A percentile compares a stretch with the other conserved stretches of the same genome.
phyloP scores from a whole-genome alignment of 192 early-diverging fungal species.

The Rhizophlyctis rosea region DNA sequence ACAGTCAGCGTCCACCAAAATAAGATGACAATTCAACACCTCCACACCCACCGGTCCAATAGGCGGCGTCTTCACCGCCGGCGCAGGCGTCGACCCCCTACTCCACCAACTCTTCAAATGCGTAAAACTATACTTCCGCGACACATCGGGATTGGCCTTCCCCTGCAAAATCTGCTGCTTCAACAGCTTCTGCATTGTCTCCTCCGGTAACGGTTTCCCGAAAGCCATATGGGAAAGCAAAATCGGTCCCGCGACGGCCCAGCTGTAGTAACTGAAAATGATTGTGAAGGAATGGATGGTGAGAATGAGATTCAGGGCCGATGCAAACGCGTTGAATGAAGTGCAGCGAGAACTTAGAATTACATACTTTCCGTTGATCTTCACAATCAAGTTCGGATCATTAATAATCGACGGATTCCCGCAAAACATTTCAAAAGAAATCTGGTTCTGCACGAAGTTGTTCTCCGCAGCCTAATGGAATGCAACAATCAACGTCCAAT shows the following conservation, averaged over 20 bases:
- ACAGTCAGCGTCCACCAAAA: no score
- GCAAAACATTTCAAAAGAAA: slow-evolving; percentile 55
- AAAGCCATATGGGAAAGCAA: slow-evolving; percentile 57
- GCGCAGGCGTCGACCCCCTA: slow-evolving; percentile 2
- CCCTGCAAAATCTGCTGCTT: slow-evolving; percentile 13
- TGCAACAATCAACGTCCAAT: neutral
- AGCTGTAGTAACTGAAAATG: slow-evolving; percentile 51
- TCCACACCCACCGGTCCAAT: no score
- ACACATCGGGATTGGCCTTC: slow-evolving; percentile 4
- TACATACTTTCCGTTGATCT: slow-evolving; percentile 49
- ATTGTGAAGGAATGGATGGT: neutral
- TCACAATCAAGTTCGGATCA: slow-evolving; percentile 52
- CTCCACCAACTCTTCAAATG: slow-evolving; percentile 37
- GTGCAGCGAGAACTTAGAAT: neutral
- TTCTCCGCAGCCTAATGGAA: slow-evolving; percentile 28
- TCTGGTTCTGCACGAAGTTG: slow-evolving; percentile 46
- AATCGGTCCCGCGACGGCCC: slow-evolving; percentile 59
- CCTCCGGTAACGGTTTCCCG: slow-evolving; percentile 50
- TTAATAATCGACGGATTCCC: slow-evolving; percentile 52
- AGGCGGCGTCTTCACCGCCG: neutral
- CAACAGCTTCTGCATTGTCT: slow-evolving; percentile 8
- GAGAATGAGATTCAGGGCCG: neutral
- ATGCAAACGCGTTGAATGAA: neutral
- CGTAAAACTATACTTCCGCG: slow-evolving; percentile 28
- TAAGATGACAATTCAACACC: no score